A percentile compares a stretch with the other conserved stretches of the same genome.
Evolutionary conservation across 306 rosid genomes (phyloP).

Genomic region (Quercus cerris): DNA sequence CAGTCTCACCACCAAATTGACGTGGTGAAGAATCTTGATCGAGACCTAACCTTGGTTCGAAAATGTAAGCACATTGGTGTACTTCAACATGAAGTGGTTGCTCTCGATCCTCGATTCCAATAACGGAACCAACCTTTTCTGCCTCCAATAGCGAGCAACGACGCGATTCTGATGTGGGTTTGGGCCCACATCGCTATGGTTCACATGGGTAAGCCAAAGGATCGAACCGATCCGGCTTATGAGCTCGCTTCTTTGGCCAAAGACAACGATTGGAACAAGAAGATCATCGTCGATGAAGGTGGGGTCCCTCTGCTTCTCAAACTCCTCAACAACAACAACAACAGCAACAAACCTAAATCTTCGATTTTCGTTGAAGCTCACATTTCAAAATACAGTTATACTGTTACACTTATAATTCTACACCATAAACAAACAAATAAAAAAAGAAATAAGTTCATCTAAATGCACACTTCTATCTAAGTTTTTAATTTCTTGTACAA

Average conservation of each 20-base stretch:
- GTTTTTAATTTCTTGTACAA: too few relatives aligned
- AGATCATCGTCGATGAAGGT: constrained; percentile 69
- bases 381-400: too few relatives aligned
- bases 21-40: constrained; percentile 57
- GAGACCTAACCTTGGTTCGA: constrained; percentile 48
- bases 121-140: constrained; percentile 31
- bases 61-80: constrained; percentile 58
- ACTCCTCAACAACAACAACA: constrained; percentile 52
- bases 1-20: constrained; percentile 48
- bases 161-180: constrained; percentile 71
- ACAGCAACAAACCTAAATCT: too few relatives aligned
- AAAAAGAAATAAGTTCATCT: too few relatives aligned
- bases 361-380: too few relatives aligned
- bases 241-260: constrained; percentile 42
- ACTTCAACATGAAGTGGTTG: constrained; percentile 44
- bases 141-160: constrained; percentile 72
- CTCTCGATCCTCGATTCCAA: constrained; percentile 62
- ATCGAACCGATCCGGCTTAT: constrained; percentile 54
- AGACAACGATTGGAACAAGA: constrained; percentile 57
- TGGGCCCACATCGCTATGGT: constrained; percentile 61
- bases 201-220: constrained; percentile 67
- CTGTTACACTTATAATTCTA: too few relatives aligned
- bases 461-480: too few relatives aligned
- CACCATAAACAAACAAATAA: too few relatives aligned
- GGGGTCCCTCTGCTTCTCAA: constrained; percentile 63